Percentiles rank a stretch among this genome's conserved stretches.
phyloP scores from a whole-genome alignment of 352 stramenopile species.

The Blastocystis sp. region DNA sequence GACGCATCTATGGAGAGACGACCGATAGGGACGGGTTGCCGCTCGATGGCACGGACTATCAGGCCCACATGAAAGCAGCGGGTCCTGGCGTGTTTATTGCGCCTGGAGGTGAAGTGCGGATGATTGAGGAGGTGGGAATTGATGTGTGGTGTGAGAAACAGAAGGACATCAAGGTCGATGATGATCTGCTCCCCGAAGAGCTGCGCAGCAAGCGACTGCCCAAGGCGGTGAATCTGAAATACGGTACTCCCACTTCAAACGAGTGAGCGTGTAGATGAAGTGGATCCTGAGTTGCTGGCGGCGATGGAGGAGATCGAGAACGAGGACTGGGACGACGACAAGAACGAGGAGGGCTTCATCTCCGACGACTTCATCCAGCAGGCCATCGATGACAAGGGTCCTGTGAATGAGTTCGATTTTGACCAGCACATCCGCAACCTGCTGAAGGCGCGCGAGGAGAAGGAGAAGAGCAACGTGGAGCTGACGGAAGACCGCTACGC shows the following conservation, averaged over 20 bases:
- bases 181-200: conserved; percentile 32
- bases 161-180: conserved; percentile 19
- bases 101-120: conserved; percentile 25
- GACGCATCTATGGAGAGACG: conserved; percentile 59
- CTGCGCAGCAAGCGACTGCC: conserved; percentile 34
- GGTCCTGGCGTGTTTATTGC: conserved; percentile 56
- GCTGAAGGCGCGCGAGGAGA: conserved; percentile 32
- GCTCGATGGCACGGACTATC: conserved; percentile 46
- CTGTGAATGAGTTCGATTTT: conserved; percentile 18
- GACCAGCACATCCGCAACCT: conserved; percentile 64
- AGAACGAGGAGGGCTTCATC: too few relatives aligned
- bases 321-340: conserved; percentile 35
- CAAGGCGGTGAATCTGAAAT: conserved; percentile 65
- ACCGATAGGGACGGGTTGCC: conserved; percentile 48
- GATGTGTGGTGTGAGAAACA: background rate
- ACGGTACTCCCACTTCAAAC: background rate
- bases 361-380: conserved; percentile 52
- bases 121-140: conserved; percentile 15
- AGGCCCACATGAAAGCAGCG: conserved; percentile 44
- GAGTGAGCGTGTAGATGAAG: conserved; percentile 8
- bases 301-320: conserved; percentile 53
- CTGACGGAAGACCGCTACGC: conserved; percentile 60
- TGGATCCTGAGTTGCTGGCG: conserved; percentile 46
- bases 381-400: conserved; percentile 53
- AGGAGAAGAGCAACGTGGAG: conserved; percentile 20